Percentiles rank a stretch among this genome's conserved stretches.
Conservation (phyloP, 345 rosid genomes). For the Streptanthus diversifolius region DNA sequence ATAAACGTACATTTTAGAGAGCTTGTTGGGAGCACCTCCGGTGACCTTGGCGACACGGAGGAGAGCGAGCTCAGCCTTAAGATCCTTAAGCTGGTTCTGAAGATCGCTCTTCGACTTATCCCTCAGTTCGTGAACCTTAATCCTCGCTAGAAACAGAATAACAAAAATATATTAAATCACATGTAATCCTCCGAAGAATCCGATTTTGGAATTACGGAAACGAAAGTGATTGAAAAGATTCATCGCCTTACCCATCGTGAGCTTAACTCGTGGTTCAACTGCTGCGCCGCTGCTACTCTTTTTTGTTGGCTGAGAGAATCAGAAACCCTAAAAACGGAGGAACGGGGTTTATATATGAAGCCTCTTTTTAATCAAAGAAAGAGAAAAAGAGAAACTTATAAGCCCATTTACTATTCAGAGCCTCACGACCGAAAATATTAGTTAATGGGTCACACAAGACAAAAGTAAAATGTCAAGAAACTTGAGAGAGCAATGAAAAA, state of each 20-base stretch:
- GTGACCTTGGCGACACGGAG: slow-evolving; percentile 62
- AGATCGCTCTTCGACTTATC: slow-evolving; percentile 46
- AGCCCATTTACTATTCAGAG: not conserved
- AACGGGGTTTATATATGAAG: not conserved
- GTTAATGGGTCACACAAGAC: too few species aligned
- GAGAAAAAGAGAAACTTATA: too few species aligned
- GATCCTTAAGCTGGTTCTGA: slow-evolving; percentile 46
- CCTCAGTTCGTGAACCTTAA: slow-evolving; percentile 55
- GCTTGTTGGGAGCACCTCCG: slow-evolving; percentile 63
- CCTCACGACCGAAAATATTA: not conserved
- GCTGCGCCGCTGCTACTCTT: slow-evolving; percentile 28
- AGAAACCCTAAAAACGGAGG: slow-evolving; percentile 12
- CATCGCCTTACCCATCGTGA: slow-evolving; percentile 31
- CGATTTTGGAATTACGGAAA: not conserved
- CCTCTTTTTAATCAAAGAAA: not conserved
- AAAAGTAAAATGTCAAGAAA: too few species aligned
- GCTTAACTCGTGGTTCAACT: slow-evolving; percentile 12
- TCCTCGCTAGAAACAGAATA: slow-evolving; percentile 35
- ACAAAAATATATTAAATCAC: not conserved
- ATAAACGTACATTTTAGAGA: slow-evolving; percentile 44
- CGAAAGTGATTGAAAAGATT: not conserved
- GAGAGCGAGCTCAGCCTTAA: slow-evolving; percentile 55
- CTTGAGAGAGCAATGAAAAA: too few species aligned
- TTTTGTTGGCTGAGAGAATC: not conserved
- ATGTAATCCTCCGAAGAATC: not conserved